These are phyloP conservation scores for Gossypium aridum DNA, from an alignment of 441 rosid species.

Conservation along the genomic window DNA sequence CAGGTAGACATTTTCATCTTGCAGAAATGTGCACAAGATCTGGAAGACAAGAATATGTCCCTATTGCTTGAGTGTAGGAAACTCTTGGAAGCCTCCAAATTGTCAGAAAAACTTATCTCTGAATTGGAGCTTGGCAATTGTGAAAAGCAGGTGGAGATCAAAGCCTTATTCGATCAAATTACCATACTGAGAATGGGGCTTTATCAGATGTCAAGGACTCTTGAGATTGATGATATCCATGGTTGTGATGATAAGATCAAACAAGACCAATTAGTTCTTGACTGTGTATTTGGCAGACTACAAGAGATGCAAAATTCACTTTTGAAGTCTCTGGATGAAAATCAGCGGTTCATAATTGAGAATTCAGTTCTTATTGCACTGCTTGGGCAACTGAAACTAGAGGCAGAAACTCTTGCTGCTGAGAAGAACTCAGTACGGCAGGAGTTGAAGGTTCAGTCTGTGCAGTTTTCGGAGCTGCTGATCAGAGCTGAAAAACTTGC, in stretches of 20 bases:
- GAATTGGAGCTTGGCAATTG: constrained; percentile 50
- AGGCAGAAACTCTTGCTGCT: constrained; percentile 42
- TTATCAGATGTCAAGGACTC: constrained; percentile 41
- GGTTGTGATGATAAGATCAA: constrained; percentile 33
- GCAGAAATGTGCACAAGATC: constrained; percentile 58
- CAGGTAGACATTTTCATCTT: constrained; percentile 62
- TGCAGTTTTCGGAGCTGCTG: constrained; percentile 38
- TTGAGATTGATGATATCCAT: constrained; percentile 32
- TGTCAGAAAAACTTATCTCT: constrained; percentile 53
- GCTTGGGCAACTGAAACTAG: constrained; percentile 57
- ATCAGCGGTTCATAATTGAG: constrained; percentile 47
- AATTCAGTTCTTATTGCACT: constrained; percentile 55
- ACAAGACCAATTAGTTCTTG: constrained; percentile 37
- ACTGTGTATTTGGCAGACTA: constrained; percentile 38
- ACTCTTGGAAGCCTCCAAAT: constrained; percentile 46
- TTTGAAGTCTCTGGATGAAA: constrained; percentile 42
- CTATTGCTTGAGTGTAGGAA: constrained; percentile 49
- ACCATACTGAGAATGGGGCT: constrained; percentile 48
- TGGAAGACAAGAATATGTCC: constrained; percentile 53
- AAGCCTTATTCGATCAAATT: constrained; percentile 44
- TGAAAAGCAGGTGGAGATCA: constrained; percentile 46
- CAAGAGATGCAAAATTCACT: constrained; percentile 50
- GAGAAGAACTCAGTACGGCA: constrained; percentile 42
- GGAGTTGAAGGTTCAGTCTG: constrained; percentile 40
- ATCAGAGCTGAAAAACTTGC: constrained; percentile 37